Evolutionary conservation across 345 rosid species (phyloP), one percentile per base, ranked within the genome.

Genomic region (Carallia brachiata): DNA sequence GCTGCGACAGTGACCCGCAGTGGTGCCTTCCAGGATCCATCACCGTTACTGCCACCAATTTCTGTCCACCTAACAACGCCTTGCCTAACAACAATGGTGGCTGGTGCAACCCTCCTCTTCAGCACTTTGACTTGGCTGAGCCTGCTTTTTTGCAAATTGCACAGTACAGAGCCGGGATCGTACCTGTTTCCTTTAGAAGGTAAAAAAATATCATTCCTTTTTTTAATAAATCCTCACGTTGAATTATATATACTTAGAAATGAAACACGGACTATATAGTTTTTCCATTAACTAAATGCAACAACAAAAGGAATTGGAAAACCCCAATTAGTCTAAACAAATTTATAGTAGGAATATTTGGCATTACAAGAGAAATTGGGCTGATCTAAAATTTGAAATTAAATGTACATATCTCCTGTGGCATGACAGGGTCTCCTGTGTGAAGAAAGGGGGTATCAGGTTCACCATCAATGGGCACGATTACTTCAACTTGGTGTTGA

Each of bases 21-120:
- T 77, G 80, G 80, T 77, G 80, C 71, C 76, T 63, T 16, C 80
- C 80, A 13, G 80, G 76, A 0, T 55, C 80, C 37, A 77, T 77
- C 53, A 72, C 28, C 10, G 76, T 77, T 50, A 68, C 80, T 6
- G 80, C 80, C 28, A 77, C 80, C 15, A 77, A 77, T 17, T 77
- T 77, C 64, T 77, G 98, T 69, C 98, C 98, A 5, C 98, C 98
- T 0, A 94, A 94, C 85, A 5, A 5, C 0, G 95, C 86, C 15
- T 72, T 84, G 55, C 9, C 97, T 9, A 94, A 91, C 9, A 87
- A 86, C 80, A 90, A 94, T 12, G 98, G 98, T 36, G 98, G 98
- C 9, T 94, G 98, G 98, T 94, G 98, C 80, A 94, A 94, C 68
- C 97, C 98, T 74, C 98, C 98, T 40, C 96, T 94, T 40, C 88